Percentiles rank a stretch among this genome's conserved stretches.
These are phyloP conservation scores for Halophytophthora batemanensis DNA, from an alignment of 352 stramenopile species.

Conservation along the genomic window DNA sequence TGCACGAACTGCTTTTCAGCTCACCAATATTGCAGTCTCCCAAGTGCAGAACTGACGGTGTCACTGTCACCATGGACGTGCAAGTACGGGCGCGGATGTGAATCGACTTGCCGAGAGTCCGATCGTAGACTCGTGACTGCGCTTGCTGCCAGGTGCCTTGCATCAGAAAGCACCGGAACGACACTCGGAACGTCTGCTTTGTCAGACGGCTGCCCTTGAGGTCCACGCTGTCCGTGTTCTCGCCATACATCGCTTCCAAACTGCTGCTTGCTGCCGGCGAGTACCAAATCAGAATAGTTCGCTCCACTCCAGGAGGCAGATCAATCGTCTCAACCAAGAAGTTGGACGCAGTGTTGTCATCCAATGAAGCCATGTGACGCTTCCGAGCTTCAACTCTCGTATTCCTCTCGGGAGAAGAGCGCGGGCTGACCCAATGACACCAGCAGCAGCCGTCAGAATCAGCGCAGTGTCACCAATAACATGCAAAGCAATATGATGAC, in stretches of 20 bases:
- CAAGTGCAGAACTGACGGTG: slow-evolving; percentile 80
- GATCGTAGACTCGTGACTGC: slow-evolving; percentile 83
- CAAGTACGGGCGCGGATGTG: slow-evolving; percentile 83
- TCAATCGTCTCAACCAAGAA: slow-evolving; percentile 88
- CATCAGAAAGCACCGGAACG: slow-evolving; percentile 84
- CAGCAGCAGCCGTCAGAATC: slow-evolving; percentile 3
- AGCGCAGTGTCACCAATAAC: neutral
- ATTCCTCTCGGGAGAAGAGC: slow-evolving; percentile 74
- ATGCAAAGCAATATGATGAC: neutral
- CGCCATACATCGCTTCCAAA: slow-evolving; percentile 34
- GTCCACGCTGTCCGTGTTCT: slow-evolving; percentile 61
- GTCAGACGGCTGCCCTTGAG: slow-evolving; percentile 76
- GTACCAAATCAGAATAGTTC: slow-evolving; percentile 90
- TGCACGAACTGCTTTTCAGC: slow-evolving; percentile 81
- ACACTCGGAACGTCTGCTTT: slow-evolving; percentile 87
- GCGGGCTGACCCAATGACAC: slow-evolving; percentile 43
- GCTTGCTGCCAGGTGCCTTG: slow-evolving; percentile 85
- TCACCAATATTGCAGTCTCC: slow-evolving; percentile 90
- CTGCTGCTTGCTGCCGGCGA: slow-evolving; percentile 42
- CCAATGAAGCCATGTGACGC: slow-evolving; percentile 34
- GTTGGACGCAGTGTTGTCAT: slow-evolving; percentile 74
- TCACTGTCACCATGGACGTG: slow-evolving; percentile 84
- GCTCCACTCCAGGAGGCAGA: slow-evolving; percentile 78
- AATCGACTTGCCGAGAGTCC: slow-evolving; percentile 83
- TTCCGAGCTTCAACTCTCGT: slow-evolving; percentile 44